A percentile compares a stretch with the other conserved stretches of the same genome.
These are phyloP conservation scores for Sarcodon aspratus DNA, from an alignment of 768 basidiomycete species.

Conservation along the genomic window DNA sequence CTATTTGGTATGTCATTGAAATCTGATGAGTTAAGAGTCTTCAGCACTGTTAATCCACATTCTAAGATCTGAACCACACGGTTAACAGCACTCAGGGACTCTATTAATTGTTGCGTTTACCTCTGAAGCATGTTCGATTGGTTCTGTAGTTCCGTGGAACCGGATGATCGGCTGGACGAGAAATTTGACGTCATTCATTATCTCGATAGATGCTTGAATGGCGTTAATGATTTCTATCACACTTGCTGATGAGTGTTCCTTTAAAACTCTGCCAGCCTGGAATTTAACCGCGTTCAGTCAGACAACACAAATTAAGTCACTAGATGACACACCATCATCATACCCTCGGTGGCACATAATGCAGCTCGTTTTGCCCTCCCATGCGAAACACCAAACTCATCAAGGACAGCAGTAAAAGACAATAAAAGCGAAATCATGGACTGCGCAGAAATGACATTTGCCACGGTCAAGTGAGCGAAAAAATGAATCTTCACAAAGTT, in stretches of 20 bases:
- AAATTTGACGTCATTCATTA: constrained; percentile 43
- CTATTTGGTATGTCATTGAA: constrained; percentile 45
- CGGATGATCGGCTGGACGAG: constrained; percentile 53
- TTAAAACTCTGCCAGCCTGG: constrained; percentile 61
- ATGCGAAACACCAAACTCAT: constrained; percentile 82
- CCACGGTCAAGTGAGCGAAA: constrained; percentile 79
- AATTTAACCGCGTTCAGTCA: background rate
- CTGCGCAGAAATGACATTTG: constrained; percentile 60
- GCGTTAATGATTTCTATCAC: constrained; percentile 59
- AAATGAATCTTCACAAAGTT: constrained; percentile 63
- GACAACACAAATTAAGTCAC: background rate
- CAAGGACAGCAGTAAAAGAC: constrained; percentile 77
- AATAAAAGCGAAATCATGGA: constrained; percentile 76
- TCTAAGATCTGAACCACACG: constrained; percentile 52
- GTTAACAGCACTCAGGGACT: background rate
- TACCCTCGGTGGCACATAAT: constrained; percentile 69
- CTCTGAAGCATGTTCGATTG: constrained; percentile 49
- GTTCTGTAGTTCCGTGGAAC: constrained; percentile 31
- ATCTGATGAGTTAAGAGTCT: constrained; percentile 45
- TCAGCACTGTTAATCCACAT: constrained; percentile 50
- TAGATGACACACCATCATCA: constrained; percentile 47
- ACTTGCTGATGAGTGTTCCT: constrained; percentile 44
- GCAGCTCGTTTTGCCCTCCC: constrained; percentile 77
- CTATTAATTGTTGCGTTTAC: constrained; percentile 19
- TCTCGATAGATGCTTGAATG: constrained; percentile 62